Evolutionary conservation across 306 rosid genomes (phyloP).

Genomic region (Styphnolobium japonicum): DNA sequence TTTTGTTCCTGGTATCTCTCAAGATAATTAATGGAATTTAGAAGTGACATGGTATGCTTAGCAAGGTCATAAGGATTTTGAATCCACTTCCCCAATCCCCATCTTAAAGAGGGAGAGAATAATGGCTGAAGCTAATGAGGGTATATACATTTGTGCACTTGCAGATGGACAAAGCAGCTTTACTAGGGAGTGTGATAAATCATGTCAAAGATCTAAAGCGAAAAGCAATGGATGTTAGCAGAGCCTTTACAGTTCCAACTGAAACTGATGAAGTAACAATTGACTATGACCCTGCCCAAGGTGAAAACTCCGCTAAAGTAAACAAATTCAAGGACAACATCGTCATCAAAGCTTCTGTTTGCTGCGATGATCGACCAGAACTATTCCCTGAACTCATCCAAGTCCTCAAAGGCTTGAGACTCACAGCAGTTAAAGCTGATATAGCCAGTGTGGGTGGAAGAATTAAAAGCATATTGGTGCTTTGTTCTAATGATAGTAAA

Average conservation of each 20-base stretch:
- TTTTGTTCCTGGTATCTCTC: neutral
- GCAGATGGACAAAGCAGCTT: constrained; percentile 98
- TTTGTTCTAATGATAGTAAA: constrained; percentile 62
- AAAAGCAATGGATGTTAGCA: constrained; percentile 74
- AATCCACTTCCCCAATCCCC: neutral
- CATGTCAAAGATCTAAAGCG: constrained; percentile 86
- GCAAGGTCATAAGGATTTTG: neutral
- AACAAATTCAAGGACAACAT: constrained; percentile 28
- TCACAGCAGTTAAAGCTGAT: constrained; percentile 79
- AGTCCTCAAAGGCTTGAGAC: constrained; percentile 62
- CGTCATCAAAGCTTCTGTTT: constrained; percentile 70
- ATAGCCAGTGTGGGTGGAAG: constrained; percentile 87
- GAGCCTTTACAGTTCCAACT: constrained; percentile 60
- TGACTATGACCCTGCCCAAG: constrained; percentile 43
- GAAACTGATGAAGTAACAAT: constrained; percentile 78
- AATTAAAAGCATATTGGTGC: constrained; percentile 69
- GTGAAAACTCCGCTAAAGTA: constrained; percentile 20
- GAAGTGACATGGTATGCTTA: neutral
- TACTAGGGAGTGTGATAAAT: constrained; percentile 86
- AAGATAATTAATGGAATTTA: neutral
- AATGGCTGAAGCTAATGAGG: neutral
- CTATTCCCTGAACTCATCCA: constrained; percentile 80
- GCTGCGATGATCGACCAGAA: constrained; percentile 93
- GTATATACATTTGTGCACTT: constrained; percentile 25
- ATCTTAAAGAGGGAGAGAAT: neutral